Conservation (phyloP, 805 yeast species). For the Candida ascalaphidarum region DNA sequence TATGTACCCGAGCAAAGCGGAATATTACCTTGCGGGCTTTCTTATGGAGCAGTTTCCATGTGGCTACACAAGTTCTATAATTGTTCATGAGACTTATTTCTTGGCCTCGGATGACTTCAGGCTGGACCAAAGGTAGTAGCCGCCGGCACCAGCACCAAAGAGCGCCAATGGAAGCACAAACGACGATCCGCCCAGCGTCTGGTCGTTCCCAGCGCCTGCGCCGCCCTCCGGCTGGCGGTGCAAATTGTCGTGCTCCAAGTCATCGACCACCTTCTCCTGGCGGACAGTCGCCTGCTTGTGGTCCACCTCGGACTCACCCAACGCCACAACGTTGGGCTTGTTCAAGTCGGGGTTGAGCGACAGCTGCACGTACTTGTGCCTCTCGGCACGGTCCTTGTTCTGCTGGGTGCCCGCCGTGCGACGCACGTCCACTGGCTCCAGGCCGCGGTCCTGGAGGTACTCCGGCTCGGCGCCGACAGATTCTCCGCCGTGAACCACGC, state of each 20-base stretch:
- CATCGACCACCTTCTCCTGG: conserved; percentile 25
- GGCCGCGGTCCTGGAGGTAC: conserved; percentile 28
- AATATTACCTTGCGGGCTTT: no score
- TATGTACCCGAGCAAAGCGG: no score
- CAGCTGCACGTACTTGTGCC: conserved; percentile 31
- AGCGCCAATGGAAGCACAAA: no score
- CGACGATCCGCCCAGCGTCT: no score
- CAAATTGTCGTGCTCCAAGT: conserved; percentile 27
- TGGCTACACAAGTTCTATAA: no score
- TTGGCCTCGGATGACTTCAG: no score
- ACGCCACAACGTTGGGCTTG: conserved; percentile 23
- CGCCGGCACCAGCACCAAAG: no score
- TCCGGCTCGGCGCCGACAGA: conserved; percentile 29
- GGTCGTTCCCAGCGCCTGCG: no score
- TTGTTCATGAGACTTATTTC: no score
- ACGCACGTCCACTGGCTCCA: conserved; percentile 25
- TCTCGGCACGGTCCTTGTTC: conserved; percentile 22
- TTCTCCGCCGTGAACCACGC: conserved; percentile 36
- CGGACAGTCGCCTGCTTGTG: conserved; percentile 25
- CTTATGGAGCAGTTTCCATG: no score
- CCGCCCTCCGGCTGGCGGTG: no score
- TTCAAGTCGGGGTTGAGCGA: conserved; percentile 35
- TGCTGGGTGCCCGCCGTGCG: conserved; percentile 6
- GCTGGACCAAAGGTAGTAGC: no score
- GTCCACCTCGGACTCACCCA: conserved; percentile 26